phyloP scores from a whole-genome alignment of 345 rosid species.

The Eucalyptus erythrocorys region DNA sequence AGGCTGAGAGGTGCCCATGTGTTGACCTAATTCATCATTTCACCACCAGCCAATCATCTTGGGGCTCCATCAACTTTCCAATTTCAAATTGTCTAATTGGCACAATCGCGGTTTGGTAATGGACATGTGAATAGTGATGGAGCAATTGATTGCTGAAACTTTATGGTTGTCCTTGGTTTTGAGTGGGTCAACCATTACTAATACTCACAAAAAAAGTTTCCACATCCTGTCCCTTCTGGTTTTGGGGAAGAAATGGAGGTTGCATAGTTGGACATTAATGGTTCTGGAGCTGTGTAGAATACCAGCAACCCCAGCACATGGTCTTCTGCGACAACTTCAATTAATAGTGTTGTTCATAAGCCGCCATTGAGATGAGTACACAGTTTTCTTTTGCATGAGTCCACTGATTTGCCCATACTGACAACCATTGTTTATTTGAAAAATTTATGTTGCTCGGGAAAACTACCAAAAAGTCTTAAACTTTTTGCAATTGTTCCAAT shows the following conservation, averaged over 20 bases:
- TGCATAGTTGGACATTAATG: neutral
- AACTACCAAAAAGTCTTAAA: too few species aligned
- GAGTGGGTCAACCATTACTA: neutral
- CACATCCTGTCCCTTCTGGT: neutral
- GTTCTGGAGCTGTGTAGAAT: neutral
- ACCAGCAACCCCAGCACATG: neutral
- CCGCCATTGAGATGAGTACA: neutral
- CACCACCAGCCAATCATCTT: neutral
- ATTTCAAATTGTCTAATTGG: neutral
- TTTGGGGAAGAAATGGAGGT: neutral
- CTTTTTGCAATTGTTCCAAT: too few species aligned
- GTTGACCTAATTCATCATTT: neutral
- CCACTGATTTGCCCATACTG: neutral
- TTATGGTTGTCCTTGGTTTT: neutral
- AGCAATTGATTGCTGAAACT: neutral
- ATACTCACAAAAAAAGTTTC: neutral
- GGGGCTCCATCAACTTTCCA: neutral
- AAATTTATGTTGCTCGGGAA: neutral
- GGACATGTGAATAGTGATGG: neutral
- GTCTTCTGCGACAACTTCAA: neutral
- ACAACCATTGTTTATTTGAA: neutral
- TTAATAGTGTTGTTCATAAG: neutral
- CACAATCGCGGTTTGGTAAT: neutral
- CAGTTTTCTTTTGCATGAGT: neutral
- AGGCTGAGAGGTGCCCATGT: neutral